Base-by-base conservation (phyloP, 2,329 filamentous ascomycete species). In the Cladosporium sp. region DNA sequence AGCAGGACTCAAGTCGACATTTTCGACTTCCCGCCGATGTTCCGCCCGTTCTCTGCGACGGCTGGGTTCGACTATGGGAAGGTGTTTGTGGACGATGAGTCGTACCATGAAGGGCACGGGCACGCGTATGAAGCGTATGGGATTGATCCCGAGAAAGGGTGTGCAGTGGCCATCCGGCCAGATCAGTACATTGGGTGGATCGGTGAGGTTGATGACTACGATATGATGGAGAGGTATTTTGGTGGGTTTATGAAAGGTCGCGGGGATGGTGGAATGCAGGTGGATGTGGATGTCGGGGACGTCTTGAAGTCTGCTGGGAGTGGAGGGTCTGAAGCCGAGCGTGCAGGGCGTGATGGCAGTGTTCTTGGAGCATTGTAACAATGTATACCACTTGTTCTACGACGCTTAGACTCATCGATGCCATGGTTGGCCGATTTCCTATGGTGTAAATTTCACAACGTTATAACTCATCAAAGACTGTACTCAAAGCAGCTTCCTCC, bases 171-270 rank as follows among this genome's bases (percentile, higher is more conserved):
- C 1, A 75, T 87, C 3, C 75, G 89, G 50, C 89, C 89, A 1
- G 89, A 91, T 77, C 86, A 89, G 72, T 87, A 91, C 74, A 84
- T 90, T 35, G 82, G 78, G 0, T 78, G 73, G 61, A 70, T 84
- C 23, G 79, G 79, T 5, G 74, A 74, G 31, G 31, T 80, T 56
- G 76, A 79, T 37, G 46, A 26, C 1, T 50, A 50, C 26, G 46
- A 50, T 4, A 23, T 26, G 46, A 50, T 50, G 46, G 46, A 14
- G 46, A 50, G 21, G 46, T 50, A 50, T 28, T 50, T 50, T 50
- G 46, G 3, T 12, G 46, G 46, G 21, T 50, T 50, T 50, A 50
- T 50, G 46, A 50, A 50, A 8, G 21, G 23, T 7, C 46, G 46
- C 12, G 46, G 7, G 8, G 46, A 50, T 50, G n/a, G 46, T 26